These are phyloP conservation scores for Trichothecium sympodiale DNA, from an alignment of 2,329 filamentous ascomycete species.

Conservation along the genomic window DNA sequence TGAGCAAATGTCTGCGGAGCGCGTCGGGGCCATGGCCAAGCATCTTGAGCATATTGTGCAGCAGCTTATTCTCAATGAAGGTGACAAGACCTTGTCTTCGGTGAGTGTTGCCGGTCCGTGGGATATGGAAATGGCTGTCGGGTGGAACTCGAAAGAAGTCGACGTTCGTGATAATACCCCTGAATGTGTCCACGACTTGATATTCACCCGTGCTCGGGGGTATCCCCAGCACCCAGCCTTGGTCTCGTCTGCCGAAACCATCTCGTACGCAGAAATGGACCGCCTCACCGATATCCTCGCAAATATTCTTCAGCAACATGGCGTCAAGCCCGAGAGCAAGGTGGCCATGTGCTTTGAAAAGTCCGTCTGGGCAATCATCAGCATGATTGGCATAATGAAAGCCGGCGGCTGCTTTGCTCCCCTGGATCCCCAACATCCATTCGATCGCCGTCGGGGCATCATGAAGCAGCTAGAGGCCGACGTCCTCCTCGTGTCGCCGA, in stretches of 20 bases:
- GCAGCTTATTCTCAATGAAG: neutral
- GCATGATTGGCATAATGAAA: conserved; percentile 18
- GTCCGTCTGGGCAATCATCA: conserved; percentile 14
- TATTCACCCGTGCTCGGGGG: neutral
- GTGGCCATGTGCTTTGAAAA: conserved; percentile 18
- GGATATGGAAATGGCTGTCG: neutral
- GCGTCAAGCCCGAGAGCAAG: conserved; percentile 11
- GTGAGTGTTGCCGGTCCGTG: conserved; percentile 2
- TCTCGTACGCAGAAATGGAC: too few species aligned
- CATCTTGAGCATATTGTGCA: neutral
- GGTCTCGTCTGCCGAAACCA: too few species aligned
- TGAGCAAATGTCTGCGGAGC: neutral
- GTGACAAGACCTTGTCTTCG: neutral
- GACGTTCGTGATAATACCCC: neutral
- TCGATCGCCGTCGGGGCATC: neutral
- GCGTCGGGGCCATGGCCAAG: neutral
- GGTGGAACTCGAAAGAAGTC: neutral
- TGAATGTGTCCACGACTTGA: neutral
- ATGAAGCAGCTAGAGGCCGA: conserved; percentile 12
- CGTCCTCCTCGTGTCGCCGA: neutral
- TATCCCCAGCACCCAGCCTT: too few species aligned
- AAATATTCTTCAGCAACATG: conserved; percentile 25
- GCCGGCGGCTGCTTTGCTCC: conserved; percentile 19
- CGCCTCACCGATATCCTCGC: conserved; percentile 15
- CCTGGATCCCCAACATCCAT: conserved; percentile 12